Conservation (phyloP, 768 basidiomycete genomes). For the Lactarius hengduanensis region DNA sequence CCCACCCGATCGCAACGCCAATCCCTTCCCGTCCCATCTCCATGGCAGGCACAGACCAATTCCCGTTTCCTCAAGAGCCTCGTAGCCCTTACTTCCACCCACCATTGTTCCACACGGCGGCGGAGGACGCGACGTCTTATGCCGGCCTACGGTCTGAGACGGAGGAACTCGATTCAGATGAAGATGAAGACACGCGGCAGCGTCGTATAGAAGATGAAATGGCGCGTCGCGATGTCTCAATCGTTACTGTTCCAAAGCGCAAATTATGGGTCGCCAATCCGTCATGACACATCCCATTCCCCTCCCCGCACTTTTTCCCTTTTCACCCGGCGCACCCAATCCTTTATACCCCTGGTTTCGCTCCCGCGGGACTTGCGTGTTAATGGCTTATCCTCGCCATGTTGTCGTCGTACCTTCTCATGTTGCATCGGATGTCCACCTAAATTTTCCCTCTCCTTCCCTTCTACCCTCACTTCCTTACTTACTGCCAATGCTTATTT, state of each 20-base stretch:
- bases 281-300: conserved; percentile 32
- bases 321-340: conserved; percentile 1
- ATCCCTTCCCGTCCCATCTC: conserved; percentile 43
- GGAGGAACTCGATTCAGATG: conserved; percentile 61
- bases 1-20: conserved; percentile 36
- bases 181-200: conserved; percentile 73
- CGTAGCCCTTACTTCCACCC: conserved; percentile 68
- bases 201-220: conserved; percentile 80
- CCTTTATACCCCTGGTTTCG: conserved; percentile 11
- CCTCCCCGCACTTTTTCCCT: background rate
- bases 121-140: conserved; percentile 50
- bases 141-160: conserved; percentile 40
- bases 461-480: background rate
- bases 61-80: conserved; percentile 43
- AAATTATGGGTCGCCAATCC: conserved; percentile 75
- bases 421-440: conserved; percentile 35
- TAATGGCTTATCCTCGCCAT: conserved; percentile 16
- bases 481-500: conserved; percentile 22
- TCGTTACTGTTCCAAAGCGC: conserved; percentile 71
- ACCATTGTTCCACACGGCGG: conserved; percentile 52
- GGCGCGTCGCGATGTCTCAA: conserved; percentile 78
- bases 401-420: conserved; percentile 6
- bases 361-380: conserved; percentile 9
- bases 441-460: conserved; percentile 1
- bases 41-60: conserved; percentile 42